Percentiles rank a stretch among this genome's conserved stretches.
Evolutionary conservation across 2,329 filamentous ascomycete genomes (phyloP).

Genomic region (Geoglossum cookeanum): DNA sequence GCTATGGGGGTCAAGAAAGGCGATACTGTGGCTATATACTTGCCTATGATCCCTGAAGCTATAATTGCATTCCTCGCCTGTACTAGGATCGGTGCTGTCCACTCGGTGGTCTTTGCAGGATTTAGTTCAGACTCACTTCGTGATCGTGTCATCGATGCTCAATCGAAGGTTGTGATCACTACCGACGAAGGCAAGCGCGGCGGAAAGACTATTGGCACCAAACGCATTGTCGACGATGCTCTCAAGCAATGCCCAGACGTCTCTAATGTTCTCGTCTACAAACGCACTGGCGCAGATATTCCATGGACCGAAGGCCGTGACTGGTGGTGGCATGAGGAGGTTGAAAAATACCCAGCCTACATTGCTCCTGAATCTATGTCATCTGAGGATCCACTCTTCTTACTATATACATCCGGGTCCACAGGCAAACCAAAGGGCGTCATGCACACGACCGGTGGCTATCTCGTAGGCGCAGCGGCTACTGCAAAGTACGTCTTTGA

Average conservation of each 20-base stretch:
- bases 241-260: conserved; percentile 91
- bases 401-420: conserved; percentile 94
- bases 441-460: conserved; percentile 91
- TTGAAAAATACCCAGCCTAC: conserved; percentile 90
- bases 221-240: conserved; percentile 97
- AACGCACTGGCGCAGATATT: conserved; percentile 83
- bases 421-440: conserved; percentile 98
- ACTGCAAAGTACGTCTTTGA: conserved; percentile 99
- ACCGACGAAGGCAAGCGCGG: conserved; percentile 95
- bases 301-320: conserved; percentile 81
- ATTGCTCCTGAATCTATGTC: conserved; percentile 74
- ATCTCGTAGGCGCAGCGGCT: conserved; percentile 78
- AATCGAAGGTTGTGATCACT: conserved; percentile 88
- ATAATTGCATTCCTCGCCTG: conserved; percentile 81
- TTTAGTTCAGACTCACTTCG: conserved; percentile 93
- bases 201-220: conserved; percentile 91
- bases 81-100: conserved; percentile 78
- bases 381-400: conserved; percentile 89
- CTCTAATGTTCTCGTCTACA: conserved; percentile 70
- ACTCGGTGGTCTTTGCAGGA: conserved; percentile 94
- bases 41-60: conserved; percentile 98
- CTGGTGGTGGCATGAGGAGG: conserved; percentile 97
- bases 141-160: conserved; percentile 80
- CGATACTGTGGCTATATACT: conserved; percentile 89
- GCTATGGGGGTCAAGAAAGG: conserved; percentile 94